A percentile compares a stretch with the other conserved stretches of the same genome.
Conservation (phyloP, 345 rosid genomes). For the Angophora floribunda region DNA sequence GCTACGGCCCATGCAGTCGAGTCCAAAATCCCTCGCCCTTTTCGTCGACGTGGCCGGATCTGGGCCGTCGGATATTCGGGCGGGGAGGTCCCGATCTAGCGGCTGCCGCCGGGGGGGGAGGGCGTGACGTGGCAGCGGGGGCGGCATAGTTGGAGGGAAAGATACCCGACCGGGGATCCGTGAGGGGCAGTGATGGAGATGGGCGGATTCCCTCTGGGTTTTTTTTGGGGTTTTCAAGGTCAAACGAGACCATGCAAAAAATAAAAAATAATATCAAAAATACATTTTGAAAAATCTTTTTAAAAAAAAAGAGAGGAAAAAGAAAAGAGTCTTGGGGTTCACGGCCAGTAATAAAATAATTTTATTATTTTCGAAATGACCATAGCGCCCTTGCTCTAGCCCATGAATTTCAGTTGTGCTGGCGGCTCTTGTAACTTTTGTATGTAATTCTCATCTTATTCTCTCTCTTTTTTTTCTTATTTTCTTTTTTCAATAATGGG, state of each 20-base stretch:
- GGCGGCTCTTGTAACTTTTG: background rate
- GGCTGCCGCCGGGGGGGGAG: background rate
- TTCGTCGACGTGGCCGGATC: background rate
- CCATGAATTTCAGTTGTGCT: background rate
- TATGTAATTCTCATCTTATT: too few species aligned
- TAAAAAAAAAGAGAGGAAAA: background rate
- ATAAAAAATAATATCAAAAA: rapidly evolving
- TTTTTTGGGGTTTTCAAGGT: constrained; percentile 13
- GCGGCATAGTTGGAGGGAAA: background rate
- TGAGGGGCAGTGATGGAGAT: background rate
- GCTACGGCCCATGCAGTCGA: background rate
- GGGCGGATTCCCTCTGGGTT: background rate
- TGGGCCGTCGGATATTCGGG: constrained; percentile 6
- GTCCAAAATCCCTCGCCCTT: background rate
- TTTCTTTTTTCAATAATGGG: background rate
- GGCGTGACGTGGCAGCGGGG: constrained; percentile 13
- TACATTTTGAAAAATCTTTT: background rate
- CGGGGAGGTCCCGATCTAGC: background rate
- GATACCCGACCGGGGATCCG: constrained; percentile 1
- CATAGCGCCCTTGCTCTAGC: background rate
- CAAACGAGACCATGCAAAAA: background rate
- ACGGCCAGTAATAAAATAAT: background rate
- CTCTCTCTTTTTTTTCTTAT: background rate
- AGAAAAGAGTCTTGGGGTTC: background rate
- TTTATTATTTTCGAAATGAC: background rate